Evolutionary conservation across 495 filamentous ascomycete species (phyloP), one percentile per base, ranked within the genome.

Genomic region (Penicillium maclennaniae): DNA sequence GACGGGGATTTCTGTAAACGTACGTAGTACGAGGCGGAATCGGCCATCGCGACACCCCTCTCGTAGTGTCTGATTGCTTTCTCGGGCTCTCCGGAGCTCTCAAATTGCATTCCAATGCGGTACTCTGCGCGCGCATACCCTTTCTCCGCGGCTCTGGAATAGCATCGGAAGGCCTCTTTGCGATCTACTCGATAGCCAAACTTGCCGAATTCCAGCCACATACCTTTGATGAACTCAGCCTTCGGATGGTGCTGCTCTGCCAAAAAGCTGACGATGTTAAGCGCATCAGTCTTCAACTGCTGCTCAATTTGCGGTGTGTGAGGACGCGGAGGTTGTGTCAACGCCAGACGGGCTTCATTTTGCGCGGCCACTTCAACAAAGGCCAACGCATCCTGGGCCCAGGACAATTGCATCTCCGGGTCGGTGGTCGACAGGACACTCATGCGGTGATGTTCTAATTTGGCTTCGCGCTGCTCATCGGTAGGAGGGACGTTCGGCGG

Each of bases 191-290:
- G 83, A 56, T 83, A 82, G 19, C 88, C 89, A 68, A 96, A 97
- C 68, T 97, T 96, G 52, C 93, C 93, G 74, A 97, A 97, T 68
- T 98, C 93, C 28, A 96, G 78, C 95, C 93, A 97, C 81, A 93
- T 97, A 49, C 89, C 89, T 67, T 84, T 85, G 76, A 98, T 89
- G 65, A 97, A 97, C 58, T 91, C 86, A 6, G 95, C 93, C 63
- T 92, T 91, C 43, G 93, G 93, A 60, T 98, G 93, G 54, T 85
- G 83, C 69, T 98, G 93, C 36, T 89, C 87, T 20, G 92, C 87
- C 25, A 98, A 76, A 66, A 97, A 96, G 50, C 77, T 79, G 45
- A 96, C 86, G 52, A 98, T 89, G 61, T 89, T 96, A 68, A 97
- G 80, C 12, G 95, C 93, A 69, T 98, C 93, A 20, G 85, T 72